These are phyloP conservation scores for Nicotiana tomentosiformis DNA, from an alignment of 257 asterid genomes.

Conservation along the genomic window DNA sequence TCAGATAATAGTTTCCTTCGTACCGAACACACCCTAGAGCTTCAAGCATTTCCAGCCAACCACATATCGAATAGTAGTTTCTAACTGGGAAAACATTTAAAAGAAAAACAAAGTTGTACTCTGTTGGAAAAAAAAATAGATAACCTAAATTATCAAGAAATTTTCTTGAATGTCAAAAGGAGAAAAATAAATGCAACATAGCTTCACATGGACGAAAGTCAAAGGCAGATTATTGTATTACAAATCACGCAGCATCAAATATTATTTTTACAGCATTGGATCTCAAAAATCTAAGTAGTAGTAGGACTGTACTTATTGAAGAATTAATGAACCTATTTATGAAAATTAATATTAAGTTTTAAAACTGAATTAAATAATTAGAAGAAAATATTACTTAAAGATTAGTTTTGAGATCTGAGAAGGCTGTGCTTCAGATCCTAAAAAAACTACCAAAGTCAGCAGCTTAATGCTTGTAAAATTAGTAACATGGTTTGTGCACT, in stretches of 20 bases:
- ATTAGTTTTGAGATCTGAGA: constrained; percentile 5
- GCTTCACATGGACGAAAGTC: background rate
- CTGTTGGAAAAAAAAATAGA: background rate
- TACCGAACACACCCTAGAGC: no score
- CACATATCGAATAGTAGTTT: background rate
- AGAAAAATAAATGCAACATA: background rate
- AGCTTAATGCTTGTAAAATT: background rate
- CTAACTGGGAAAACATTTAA: background rate
- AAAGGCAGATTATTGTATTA: background rate
- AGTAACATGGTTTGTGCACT: background rate
- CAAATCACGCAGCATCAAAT: background rate
- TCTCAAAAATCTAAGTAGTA: constrained; percentile 4
- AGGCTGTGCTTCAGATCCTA: background rate
- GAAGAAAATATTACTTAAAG: background rate
- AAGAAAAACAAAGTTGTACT: background rate
- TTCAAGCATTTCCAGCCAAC: background rate
- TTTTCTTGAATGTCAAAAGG: constrained; percentile 1
- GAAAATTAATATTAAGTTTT: background rate
- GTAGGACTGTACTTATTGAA: background rate
- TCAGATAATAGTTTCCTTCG: no score
- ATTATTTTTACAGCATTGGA: background rate
- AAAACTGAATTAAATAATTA: no score
- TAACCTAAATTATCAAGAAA: background rate
- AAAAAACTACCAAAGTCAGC: constrained; percentile 9
- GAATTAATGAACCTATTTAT: background rate